Conservation (phyloP, 441 rosid species). For the Kokia cookei region DNA sequence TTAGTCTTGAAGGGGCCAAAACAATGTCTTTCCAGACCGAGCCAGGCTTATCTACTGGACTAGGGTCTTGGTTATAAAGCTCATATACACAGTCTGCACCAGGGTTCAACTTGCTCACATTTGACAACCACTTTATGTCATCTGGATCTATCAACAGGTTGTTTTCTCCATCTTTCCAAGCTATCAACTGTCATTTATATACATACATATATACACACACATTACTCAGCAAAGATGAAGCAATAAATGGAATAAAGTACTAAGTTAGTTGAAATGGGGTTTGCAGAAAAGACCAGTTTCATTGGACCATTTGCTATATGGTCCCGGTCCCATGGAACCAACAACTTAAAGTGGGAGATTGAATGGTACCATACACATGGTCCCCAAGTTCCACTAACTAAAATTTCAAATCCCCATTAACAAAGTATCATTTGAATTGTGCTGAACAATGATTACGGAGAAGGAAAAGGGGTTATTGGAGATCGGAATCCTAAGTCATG, state of each 20-base stretch:
- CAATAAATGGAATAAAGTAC: not conserved
- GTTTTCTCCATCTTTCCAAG: constrained; percentile 61
- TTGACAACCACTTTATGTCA: constrained; percentile 40
- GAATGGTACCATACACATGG: not conserved
- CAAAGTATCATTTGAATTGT: too few relatives aligned
- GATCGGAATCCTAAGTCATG: too few relatives aligned
- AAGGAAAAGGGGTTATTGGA: too few relatives aligned
- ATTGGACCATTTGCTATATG: not conserved
- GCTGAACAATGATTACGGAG: too few relatives aligned
- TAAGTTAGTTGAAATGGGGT: not conserved
- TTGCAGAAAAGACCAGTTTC: not conserved
- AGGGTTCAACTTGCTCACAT: constrained; percentile 36
- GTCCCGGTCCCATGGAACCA: not conserved
- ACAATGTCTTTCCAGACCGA: constrained; percentile 63
- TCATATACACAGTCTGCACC: constrained; percentile 57
- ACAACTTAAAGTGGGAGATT: not conserved
- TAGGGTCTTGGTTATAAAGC: constrained; percentile 40
- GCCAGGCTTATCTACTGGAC: constrained; percentile 33
- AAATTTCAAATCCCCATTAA: not conserved
- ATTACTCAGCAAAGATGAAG: too few relatives aligned
- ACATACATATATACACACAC: too few relatives aligned
- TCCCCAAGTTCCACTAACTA: not conserved
- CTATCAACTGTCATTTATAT: constrained; percentile 47
- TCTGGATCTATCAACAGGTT: constrained; percentile 61
- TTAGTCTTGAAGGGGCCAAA: constrained; percentile 41